Evolutionary conservation across 441 rosid species (phyloP), one percentile per base, ranked within the genome.

Genomic region (Populus hybrid): DNA sequence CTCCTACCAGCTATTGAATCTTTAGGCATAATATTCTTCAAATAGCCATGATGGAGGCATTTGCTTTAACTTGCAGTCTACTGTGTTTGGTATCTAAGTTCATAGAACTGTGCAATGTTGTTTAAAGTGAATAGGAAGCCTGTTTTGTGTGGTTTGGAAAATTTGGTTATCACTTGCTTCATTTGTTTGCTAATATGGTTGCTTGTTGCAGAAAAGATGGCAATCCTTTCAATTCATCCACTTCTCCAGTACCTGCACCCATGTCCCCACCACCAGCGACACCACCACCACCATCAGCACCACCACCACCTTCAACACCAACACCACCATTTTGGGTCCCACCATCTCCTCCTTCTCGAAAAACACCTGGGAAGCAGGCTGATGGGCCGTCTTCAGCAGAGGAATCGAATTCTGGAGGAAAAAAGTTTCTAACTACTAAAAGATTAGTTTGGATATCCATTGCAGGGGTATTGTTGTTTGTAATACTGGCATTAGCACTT

Each of bases 401-500:
- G 73, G 86, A 81, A 61, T 81, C 95, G 7, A 85, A 61, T 71
- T 77, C 92, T 53, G 82, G 78, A 71, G 85, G 76, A 59, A 85
- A 86, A 73, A 89, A 82, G 5, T 32, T 32, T 32, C 34, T 32
- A 32, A 32, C 34, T 4, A 32, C 34, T 75, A 93, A 87, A 81
- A 88, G 73, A 80, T 81, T 88, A 53, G 89, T 93, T 76, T 88
- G 91, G 90, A 87, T 95, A 87, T 83, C 90, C 79, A 89, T 95
- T 73, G 98, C 91, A 26, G 88, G 86, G 2, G 87, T 86, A 28
- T 65, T 95, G 73, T 67, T 83, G 71, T 85, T 88, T 81, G 72
- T 91, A 75, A 83, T 92, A 75, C 69, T 92, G 68, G 91, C 79
- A 68, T 70, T 92, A 68, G 96, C 74, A 40, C 67, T 88, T 32